A percentile compares a stretch with the other conserved stretches of the same genome.
These are phyloP conservation scores for Fusarium solani-melongenae DNA, from an alignment of 2,329 filamentous ascomycete genomes.

Conservation along the genomic window DNA sequence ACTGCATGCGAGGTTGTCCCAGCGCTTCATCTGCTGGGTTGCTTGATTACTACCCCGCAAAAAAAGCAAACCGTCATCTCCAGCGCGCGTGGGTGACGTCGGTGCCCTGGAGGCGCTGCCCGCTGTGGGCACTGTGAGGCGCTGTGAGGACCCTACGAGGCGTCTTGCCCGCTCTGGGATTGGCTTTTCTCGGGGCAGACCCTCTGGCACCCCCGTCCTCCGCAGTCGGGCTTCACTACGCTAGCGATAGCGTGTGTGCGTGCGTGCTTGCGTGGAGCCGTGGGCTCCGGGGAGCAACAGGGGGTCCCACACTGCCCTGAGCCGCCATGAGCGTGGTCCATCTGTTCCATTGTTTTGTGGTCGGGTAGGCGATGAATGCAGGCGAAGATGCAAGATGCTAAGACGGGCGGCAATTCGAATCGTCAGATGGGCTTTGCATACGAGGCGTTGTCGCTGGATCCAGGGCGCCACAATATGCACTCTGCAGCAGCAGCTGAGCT, in stretches of 20 bases:
- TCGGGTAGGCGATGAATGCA: not conserved
- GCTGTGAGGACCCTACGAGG: constrained; percentile 18
- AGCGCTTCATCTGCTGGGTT: constrained; percentile 3
- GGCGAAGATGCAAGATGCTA: not conserved
- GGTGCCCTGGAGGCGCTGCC: constrained; percentile 19
- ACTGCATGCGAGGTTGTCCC: constrained; percentile 13
- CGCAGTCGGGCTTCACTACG: constrained; percentile 12
- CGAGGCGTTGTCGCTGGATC: not conserved
- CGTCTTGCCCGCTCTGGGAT: constrained; percentile 15
- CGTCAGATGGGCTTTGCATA: not conserved
- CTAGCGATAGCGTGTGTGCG: constrained; percentile 14
- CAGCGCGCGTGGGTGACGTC: constrained; percentile 35
- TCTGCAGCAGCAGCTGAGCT: not conserved
- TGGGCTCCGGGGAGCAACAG: constrained; percentile 24
- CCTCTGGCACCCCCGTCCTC: constrained; percentile 30
- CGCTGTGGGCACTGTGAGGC: constrained; percentile 10
- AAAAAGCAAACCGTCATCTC: constrained; percentile 23
- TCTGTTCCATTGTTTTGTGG: not conserved
- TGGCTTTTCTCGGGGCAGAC: constrained; percentile 24
- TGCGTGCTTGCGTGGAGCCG: constrained; percentile 19
- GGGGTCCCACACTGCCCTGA: constrained; percentile 10
- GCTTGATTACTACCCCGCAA: constrained; percentile 35
- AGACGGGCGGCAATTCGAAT: constrained; percentile 4
- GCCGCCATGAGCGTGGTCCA: constrained; percentile 3
- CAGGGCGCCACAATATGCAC: not conserved